Evolutionary conservation across 202 grass and related monocot genomes (phyloP).

Genomic region (Cymbopogon flexuosus): DNA sequence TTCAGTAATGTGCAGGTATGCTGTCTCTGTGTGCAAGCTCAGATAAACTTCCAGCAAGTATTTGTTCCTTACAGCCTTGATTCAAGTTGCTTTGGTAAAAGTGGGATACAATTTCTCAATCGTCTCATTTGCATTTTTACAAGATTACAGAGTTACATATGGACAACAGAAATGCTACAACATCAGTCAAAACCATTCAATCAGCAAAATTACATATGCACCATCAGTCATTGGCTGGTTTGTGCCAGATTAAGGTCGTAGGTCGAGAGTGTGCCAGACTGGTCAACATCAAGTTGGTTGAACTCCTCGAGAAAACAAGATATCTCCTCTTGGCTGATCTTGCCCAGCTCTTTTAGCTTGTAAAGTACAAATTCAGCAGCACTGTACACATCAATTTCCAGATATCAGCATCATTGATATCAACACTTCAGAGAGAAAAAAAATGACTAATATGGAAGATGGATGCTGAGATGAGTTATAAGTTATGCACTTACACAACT

Average conservation of each 20-base stretch:
- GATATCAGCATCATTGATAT: background rate
- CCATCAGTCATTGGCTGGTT: slow-evolving; percentile 25
- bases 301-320: slow-evolving; percentile 78
- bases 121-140: slow-evolving; percentile 1
- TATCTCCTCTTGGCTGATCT: slow-evolving; percentile 87
- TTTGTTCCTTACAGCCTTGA: background rate
- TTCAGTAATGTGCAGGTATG: background rate
- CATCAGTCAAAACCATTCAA: slow-evolving; percentile 16
- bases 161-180: slow-evolving; percentile 26
- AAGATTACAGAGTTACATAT: slow-evolving; percentile 15
- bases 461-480: background rate
- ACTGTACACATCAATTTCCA: slow-evolving; percentile 42
- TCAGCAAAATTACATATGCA: slow-evolving; percentile 15
- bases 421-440: background rate
- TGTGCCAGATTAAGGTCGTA: slow-evolving; percentile 59
- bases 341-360: slow-evolving; percentile 96
- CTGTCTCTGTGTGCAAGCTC: background rate
- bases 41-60: background rate
- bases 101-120: background rate
- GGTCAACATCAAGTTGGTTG: slow-evolving; percentile 68
- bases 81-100: background rate
- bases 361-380: slow-evolving; percentile 91
- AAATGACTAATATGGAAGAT: slow-evolving; percentile 1
- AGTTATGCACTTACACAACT: slow-evolving; percentile 55
- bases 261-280: slow-evolving; percentile 56